Evolutionary conservation across 2,329 filamentous ascomycete species (phyloP).

Genomic region (Cladosporium sp.): DNA sequence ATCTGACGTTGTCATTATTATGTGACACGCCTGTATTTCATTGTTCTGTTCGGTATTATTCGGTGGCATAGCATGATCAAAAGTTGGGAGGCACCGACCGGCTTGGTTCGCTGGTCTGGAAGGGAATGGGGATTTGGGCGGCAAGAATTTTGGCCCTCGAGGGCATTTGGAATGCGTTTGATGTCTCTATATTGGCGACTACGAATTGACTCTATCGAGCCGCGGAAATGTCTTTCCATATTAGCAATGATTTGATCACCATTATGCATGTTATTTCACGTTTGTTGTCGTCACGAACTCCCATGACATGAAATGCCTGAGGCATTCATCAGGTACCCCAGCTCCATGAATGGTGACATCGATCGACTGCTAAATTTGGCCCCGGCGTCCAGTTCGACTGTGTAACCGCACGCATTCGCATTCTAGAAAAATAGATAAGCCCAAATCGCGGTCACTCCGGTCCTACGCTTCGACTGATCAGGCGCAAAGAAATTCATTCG

Average conservation of each 20-base stretch:
- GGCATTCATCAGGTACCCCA: background rate
- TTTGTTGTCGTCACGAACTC: too few species aligned
- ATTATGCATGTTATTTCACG: too few species aligned
- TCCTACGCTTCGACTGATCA: background rate
- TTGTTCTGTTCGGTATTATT: background rate
- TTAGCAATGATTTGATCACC: too few species aligned
- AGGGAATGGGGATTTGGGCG: background rate
- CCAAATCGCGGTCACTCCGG: too few species aligned
- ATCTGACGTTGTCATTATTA: background rate
- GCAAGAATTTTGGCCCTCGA: conserved; percentile 3
- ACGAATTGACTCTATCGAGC: too few species aligned
- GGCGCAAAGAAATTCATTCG: too few species aligned
- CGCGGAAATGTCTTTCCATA: too few species aligned
- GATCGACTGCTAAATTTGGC: background rate
- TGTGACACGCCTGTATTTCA: too few species aligned
- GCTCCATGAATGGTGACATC: background rate
- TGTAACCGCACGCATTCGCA: background rate
- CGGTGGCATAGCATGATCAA: background rate
- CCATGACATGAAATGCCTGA: background rate
- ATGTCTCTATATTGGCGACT: background rate
- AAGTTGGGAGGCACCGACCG: background rate
- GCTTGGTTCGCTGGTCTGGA: background rate
- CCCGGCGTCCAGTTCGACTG: background rate
- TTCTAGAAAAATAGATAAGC: too few species aligned
- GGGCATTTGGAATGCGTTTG: background rate